Evolutionary conservation across 1,139 yeast species (phyloP).

Genomic region (Taphrina confusa): DNA sequence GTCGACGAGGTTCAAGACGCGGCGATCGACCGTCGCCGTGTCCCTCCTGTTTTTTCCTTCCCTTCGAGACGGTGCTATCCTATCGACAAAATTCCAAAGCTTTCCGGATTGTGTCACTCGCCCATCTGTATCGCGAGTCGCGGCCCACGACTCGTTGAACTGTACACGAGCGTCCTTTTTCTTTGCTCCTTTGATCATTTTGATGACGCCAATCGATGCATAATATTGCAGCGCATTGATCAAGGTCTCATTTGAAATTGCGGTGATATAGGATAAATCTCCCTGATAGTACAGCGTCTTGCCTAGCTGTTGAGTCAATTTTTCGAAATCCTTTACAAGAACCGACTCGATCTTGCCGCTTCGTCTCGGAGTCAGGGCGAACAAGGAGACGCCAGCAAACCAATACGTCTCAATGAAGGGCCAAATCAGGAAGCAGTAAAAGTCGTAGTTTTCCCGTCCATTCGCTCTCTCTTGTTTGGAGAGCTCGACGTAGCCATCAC

Average conservation of each 20-base stretch:
- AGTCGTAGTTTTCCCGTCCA: slow-evolving; percentile 49
- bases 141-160: slow-evolving; percentile 41
- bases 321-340: slow-evolving; percentile 46
- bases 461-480: slow-evolving; percentile 45
- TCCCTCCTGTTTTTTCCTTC: slow-evolving; percentile 42
- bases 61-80: slow-evolving; percentile 40
- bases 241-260: slow-evolving; percentile 50
- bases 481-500: slow-evolving; percentile 43
- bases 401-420: slow-evolving; percentile 53
- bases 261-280: slow-evolving; percentile 49
- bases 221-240: slow-evolving; percentile 48
- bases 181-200: slow-evolving; percentile 40
- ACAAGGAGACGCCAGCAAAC: slow-evolving; percentile 49
- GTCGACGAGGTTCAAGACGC: slow-evolving; percentile 20
- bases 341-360: slow-evolving; percentile 42
- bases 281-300: slow-evolving; percentile 52
- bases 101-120: slow-evolving; percentile 38
- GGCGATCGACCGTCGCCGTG: slow-evolving; percentile 34
- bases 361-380: slow-evolving; percentile 46
- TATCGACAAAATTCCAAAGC: slow-evolving; percentile 41
- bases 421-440: slow-evolving; percentile 51
- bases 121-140: slow-evolving; percentile 36
- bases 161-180: slow-evolving; percentile 39
- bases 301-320: slow-evolving; percentile 48
- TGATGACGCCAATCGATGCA: slow-evolving; percentile 47